Base-by-base conservation (phyloP, 495 filamentous ascomycete species). In the Neurospora pannonica region DNA sequence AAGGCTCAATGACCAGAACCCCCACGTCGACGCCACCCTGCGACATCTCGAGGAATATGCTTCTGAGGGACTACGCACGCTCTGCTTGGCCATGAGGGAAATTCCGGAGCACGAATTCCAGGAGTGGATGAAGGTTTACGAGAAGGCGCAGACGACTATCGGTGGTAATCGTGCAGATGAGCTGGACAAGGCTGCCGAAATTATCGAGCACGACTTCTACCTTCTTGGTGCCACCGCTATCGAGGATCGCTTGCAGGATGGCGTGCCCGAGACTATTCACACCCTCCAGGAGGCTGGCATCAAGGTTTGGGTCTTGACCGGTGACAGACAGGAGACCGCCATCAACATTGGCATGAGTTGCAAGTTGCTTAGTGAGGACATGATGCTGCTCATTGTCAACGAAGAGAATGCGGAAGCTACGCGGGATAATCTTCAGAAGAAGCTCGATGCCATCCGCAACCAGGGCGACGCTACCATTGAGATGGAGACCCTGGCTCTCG, bases 301-400 rank as follows among this genome's bases (percentile, higher is more conserved):
- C 83, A 99, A 99, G 84, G 90, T 99, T 67, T 99, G 97, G 96
- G 97, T 99, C 28, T 83, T 99, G 81, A 99, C 97, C 46, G 97
- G 97, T 78, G 97, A 99, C 85, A 88, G 97, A 78, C 97, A 99
- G 81, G 97, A 99, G 81, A 99, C 97, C 70, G 97, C 97, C 70
- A 99, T 99, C 85, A 99, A 99, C 79, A 99, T 99, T 78, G 97
- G 97, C 73, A 99, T 99, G 97, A 97, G 94, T 78, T 99, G 97
- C 83, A 98, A 98, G 85, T 87, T 99, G 34, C 94, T 99, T 67
- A 97, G 94, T 70, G 97, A 99, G 81, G 97, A 99, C 76, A 99
- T 99, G 97, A 97, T 95, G 73, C 86, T 99, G 15, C 85, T 99
- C 71, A 97, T 99, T 79, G 87, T 99, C 78, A 99, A 99, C 77